phyloP scores from a whole-genome alignment of 2,329 filamentous ascomycete species.

The Lecanicillium sp. region DNA sequence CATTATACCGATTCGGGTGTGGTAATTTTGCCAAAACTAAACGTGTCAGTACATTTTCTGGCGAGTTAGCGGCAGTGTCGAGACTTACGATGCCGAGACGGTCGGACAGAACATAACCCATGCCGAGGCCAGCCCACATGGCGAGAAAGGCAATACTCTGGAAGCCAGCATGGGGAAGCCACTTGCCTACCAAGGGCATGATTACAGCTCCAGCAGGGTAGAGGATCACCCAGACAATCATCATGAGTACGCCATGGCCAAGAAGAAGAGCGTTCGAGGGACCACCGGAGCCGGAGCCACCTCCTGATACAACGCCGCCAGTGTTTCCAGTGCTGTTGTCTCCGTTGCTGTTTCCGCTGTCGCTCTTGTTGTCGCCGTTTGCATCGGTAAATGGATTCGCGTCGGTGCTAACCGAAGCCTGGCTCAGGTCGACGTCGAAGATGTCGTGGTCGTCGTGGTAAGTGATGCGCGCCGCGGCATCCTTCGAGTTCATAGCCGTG shows the following conservation, averaged over 20 bases:
- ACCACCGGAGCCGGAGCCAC: conserved; percentile 14
- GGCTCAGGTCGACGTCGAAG: conserved; percentile 44
- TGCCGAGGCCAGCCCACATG: conserved; percentile 55
- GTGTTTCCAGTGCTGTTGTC: not conserved
- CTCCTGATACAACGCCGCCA: conserved; percentile 3
- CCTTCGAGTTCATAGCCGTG: conserved; percentile 37
- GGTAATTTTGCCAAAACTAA: conserved; percentile 47
- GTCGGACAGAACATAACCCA: conserved; percentile 46
- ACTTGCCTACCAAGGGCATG: conserved; percentile 54
- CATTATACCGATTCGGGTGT: conserved; percentile 51
- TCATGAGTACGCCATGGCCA: conserved; percentile 56
- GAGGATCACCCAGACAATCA: conserved; percentile 49
- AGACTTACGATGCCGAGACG: conserved; percentile 37
- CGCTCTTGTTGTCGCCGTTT: conserved; percentile 14
- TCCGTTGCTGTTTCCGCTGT: conserved; percentile 10
- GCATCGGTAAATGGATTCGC: conserved; percentile 44
- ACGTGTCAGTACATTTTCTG: conserved; percentile 3
- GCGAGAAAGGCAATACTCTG: conserved; percentile 48
- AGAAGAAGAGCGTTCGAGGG: conserved; percentile 27
- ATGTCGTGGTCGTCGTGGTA: conserved; percentile 39
- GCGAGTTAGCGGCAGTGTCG: not conserved
- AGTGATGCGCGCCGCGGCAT: conserved; percentile 32
- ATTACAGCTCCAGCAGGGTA: conserved; percentile 56
- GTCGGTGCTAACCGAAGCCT: conserved; percentile 41
- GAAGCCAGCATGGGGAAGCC: conserved; percentile 50